A percentile compares a stretch with the other conserved stretches of the same genome.
Conservation (phyloP, 2,329 filamentous ascomycete species). For the Botrytis byssoidea region DNA sequence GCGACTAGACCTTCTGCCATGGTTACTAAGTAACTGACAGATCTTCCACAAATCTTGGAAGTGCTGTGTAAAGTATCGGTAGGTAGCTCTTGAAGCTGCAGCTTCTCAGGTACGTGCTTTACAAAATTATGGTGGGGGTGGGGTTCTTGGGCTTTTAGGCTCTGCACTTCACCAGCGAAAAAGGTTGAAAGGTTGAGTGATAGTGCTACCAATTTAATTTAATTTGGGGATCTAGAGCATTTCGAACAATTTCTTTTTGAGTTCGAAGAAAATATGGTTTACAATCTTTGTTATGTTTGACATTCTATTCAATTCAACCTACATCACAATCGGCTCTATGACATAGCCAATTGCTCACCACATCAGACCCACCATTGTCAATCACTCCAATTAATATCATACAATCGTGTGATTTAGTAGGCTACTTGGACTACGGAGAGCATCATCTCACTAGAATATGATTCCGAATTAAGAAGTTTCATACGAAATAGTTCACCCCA, state of each 20-base stretch:
- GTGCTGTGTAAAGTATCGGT: not conserved
- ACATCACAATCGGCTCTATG: not conserved
- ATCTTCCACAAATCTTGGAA: not conserved
- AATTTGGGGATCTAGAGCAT: too few species aligned
- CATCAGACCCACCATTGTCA: not conserved
- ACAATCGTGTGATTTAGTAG: not conserved
- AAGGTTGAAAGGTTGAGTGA: not conserved
- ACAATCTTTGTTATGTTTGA: not conserved
- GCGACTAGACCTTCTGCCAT: slow-evolving; percentile 44
- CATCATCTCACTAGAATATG: not conserved
- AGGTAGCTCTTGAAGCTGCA: slow-evolving; percentile 3
- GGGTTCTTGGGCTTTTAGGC: not conserved
- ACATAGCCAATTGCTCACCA: not conserved
- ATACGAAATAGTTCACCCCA: not conserved
- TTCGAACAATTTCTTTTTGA: not conserved
- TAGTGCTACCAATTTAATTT: not conserved
- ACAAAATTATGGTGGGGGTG: slow-evolving; percentile 14
- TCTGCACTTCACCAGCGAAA: not conserved
- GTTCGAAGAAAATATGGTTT: not conserved
- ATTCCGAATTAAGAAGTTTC: not conserved
- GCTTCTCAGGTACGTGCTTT: not conserved
- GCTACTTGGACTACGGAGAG: not conserved
- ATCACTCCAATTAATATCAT: not conserved
- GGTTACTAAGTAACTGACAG: not conserved
- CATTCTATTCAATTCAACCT: not conserved